These are phyloP conservation scores for Parmales sp. DNA, from an alignment of 108 stramenopile species.

Conservation along the genomic window DNA sequence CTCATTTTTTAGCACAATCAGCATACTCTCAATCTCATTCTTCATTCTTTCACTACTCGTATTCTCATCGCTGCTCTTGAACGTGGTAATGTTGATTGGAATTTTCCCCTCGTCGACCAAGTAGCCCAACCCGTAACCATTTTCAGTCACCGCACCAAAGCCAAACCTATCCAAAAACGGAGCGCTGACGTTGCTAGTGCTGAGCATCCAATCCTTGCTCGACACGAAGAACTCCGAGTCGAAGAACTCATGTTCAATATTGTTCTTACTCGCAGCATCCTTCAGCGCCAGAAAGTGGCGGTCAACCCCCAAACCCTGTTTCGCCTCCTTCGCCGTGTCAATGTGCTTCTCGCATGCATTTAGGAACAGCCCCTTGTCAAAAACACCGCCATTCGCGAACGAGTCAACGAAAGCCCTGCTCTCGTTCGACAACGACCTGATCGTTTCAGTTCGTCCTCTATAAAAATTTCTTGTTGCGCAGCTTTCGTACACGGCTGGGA, in stretches of 20 bases:
- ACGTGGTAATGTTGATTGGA: conserved; percentile 20
- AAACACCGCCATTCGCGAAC: conserved; percentile 15
- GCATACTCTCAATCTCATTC: neutral
- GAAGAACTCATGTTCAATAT: conserved; percentile 15
- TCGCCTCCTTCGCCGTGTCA: conserved; percentile 28
- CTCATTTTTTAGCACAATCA: too few relatives aligned
- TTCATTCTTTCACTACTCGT: neutral
- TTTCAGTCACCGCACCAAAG: conserved; percentile 22
- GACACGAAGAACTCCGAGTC: conserved; percentile 18
- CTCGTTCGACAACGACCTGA: conserved; percentile 22
- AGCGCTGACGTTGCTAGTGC: conserved; percentile 31
- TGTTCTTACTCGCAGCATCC: conserved; percentile 11
- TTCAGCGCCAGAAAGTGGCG: conserved; percentile 33
- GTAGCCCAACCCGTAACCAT: conserved; percentile 40
- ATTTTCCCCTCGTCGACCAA: conserved; percentile 17
- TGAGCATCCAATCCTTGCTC: conserved; percentile 25
- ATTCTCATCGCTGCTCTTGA: conserved; percentile 14
- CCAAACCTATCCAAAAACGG: conserved; percentile 20
- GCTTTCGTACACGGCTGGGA: conserved; percentile 35
- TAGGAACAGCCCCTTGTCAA: conserved; percentile 13
- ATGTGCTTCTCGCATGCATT: conserved; percentile 25
- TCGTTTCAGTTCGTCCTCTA: conserved; percentile 40
- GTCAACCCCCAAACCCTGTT: conserved; percentile 26
- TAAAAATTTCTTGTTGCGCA: conserved; percentile 30
- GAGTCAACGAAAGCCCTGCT: conserved; percentile 11